These are phyloP conservation scores for Colletotrichum simmondsii DNA, from an alignment of 2,329 filamentous ascomycete genomes.

Conservation along the genomic window DNA sequence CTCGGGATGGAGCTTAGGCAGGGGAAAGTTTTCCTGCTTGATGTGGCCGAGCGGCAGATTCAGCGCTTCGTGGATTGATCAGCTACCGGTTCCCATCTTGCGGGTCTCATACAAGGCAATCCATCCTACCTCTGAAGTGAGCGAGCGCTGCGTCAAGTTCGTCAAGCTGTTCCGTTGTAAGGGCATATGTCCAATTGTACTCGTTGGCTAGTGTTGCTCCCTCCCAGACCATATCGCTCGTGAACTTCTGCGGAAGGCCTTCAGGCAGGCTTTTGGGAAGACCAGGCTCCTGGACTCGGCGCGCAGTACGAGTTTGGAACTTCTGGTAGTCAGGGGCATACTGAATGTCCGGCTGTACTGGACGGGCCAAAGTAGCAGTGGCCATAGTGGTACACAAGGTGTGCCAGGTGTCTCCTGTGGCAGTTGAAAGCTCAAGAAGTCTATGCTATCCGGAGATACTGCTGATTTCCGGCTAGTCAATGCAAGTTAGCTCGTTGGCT, in stretches of 20 bases:
- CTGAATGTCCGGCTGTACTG: constrained; percentile 67
- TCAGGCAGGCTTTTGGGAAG: constrained; percentile 54
- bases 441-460: background rate
- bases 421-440: background rate
- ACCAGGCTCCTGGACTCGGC: constrained; percentile 52
- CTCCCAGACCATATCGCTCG: constrained; percentile 67
- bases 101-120: no score
- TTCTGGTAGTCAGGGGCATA: constrained; percentile 66
- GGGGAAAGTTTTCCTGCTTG: constrained; percentile 62
- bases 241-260: constrained; percentile 61
- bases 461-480: background rate
- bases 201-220: constrained; percentile 56
- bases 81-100: background rate
- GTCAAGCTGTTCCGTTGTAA: constrained; percentile 56
- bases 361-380: constrained; percentile 37
- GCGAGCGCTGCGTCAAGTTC: constrained; percentile 52
- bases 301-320: constrained; percentile 60
- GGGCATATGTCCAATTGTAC: constrained; percentile 64
- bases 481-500: background rate
- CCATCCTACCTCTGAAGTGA: constrained; percentile 28
- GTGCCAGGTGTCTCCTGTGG: background rate
- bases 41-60: constrained; percentile 53
- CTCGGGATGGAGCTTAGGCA: constrained; percentile 60
- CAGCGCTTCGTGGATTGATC: background rate
- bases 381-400: background rate